A percentile compares a stretch with the other conserved stretches of the same genome.
Evolutionary conservation across 2,329 filamentous ascomycete genomes (phyloP).

Genomic region (Trichophyton simii): DNA sequence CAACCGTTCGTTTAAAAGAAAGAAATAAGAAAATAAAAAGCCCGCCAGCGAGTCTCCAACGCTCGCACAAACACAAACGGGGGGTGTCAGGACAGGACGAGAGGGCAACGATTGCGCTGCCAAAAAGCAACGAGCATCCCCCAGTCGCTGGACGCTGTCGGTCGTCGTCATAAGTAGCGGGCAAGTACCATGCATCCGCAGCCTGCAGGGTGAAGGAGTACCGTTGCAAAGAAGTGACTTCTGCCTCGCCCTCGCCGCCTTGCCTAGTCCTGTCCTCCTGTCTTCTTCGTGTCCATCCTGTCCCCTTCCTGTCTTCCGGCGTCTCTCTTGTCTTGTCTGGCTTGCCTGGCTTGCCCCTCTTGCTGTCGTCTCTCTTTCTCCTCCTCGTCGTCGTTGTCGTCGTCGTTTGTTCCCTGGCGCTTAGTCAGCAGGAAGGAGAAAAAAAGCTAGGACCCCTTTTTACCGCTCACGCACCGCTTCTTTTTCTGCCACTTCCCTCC

Average conservation of each 20-base stretch:
- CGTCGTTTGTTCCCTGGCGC: no score
- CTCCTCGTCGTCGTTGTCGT: no score
- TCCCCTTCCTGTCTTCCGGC: no score
- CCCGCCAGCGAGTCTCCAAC: background rate
- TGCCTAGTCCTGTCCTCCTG: background rate
- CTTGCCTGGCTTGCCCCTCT: no score
- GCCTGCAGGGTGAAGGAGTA: background rate
- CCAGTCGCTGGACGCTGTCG: background rate
- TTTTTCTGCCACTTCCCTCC: no score
- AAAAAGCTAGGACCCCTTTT: no score
- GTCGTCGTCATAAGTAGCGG: background rate
- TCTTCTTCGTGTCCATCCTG: background rate
- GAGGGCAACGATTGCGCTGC: background rate
- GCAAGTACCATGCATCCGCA: background rate
- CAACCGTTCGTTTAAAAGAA: background rate
- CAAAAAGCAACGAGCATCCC: slow-evolving; percentile 2
- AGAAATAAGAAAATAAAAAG: background rate
- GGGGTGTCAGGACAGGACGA: background rate
- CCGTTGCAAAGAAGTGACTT: background rate
- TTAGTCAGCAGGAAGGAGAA: no score
- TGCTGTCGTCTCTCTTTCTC: no score
- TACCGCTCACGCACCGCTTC: no score
- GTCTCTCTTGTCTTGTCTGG: no score
- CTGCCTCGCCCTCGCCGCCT: background rate
- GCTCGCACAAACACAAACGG: background rate